Base-by-base conservation (phyloP, 2,329 filamentous ascomycete genomes). In the Exophiala alcalophila region DNA sequence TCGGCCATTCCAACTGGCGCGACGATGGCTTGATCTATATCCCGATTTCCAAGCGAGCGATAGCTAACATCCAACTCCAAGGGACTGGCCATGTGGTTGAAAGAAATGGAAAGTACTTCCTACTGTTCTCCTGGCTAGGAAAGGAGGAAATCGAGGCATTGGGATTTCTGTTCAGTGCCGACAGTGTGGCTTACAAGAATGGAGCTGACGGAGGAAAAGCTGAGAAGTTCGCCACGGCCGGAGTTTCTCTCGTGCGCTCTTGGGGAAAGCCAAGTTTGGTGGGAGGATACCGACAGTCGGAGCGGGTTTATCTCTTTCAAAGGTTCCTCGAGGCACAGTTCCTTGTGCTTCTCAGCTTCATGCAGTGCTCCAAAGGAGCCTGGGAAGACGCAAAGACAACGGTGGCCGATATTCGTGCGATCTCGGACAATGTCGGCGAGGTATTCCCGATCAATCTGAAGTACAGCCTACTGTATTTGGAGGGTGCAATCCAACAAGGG, bases 401-500 rank as follows among this genome's bases (percentile, higher is more conserved):
- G 41, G 63, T 86, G 12, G 65, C 71, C 9, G 71, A 74, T 30
- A 65, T 85, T 9, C 69, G 74, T 37, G 62, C 59, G 38, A 66
- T 72, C 61, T 49, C 66, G 57, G 48, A 70, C 68, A 59, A 67
- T 59, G 50, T 70, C 70, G 64, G 46, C 46, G 57, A 69, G 23
- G 56, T 58, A 7, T 58, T 66, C 15, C 57, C 65, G 2, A 61
- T 64, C 10, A 57, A 62, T 2, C 71, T 80, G 24, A 62, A 64
- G 16, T 67, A 79, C 23, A 71, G 86, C 30, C 71, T 78, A 5
- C 68, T 78, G 29, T 96, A 96, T 62, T 77, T 95, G 12, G 71
- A 75, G 1, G 90, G 84, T 0, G 76, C 86, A 5, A 84, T 88
- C 54, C 71, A 81, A 38, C 91, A 96, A 67, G 86, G 83, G 12